Conservation (phyloP, 2,329 filamentous ascomycete species). For the Fusarium sulawesiense region DNA sequence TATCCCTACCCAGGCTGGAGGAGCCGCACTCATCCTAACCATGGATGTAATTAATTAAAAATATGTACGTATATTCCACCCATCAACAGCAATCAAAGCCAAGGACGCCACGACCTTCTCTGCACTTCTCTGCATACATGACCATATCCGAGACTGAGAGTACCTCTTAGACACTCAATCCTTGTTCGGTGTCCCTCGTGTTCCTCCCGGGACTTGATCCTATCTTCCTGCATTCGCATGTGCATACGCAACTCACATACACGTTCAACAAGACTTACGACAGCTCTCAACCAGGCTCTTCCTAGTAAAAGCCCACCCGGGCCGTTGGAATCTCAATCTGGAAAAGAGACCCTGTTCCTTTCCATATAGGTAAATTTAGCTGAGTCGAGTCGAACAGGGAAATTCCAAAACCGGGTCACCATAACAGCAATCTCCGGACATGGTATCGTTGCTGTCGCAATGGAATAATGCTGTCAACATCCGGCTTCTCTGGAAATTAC, state of each 20-base stretch:
- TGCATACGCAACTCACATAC: conserved; percentile 14
- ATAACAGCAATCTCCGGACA: conserved; percentile 43
- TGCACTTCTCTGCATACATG: conserved; percentile 2
- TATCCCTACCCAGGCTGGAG: conserved; percentile 6
- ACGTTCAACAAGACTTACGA: conserved; percentile 30
- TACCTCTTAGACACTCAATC: conserved; percentile 6
- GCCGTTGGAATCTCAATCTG: conserved; percentile 40
- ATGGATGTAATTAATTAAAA: conserved; percentile 24
- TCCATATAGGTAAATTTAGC: conserved; percentile 32
- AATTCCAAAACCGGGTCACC: conserved; percentile 21
- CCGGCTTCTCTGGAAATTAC: conserved; percentile 43
- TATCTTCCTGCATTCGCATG: conserved; percentile 17
- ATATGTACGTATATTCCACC: conserved; percentile 2
- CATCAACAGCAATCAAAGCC: conserved; percentile 9
- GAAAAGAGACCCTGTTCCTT: conserved; percentile 37
- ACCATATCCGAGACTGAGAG: conserved; percentile 6
- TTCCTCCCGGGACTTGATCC: conserved; percentile 25
- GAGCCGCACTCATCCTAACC: conserved; percentile 32
- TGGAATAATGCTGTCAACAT: conserved; percentile 33
- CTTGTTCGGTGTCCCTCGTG: conserved; percentile 27
- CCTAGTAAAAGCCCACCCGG: conserved; percentile 41
- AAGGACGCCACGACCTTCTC: conserved; percentile 8
- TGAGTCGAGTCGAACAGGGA: conserved; percentile 25
- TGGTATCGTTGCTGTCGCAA: conserved; percentile 42
- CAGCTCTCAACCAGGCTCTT: conserved; percentile 34